Conservation (phyloP, 148 eudicot genomes). For the Amaranthus hypochondriacus region DNA sequence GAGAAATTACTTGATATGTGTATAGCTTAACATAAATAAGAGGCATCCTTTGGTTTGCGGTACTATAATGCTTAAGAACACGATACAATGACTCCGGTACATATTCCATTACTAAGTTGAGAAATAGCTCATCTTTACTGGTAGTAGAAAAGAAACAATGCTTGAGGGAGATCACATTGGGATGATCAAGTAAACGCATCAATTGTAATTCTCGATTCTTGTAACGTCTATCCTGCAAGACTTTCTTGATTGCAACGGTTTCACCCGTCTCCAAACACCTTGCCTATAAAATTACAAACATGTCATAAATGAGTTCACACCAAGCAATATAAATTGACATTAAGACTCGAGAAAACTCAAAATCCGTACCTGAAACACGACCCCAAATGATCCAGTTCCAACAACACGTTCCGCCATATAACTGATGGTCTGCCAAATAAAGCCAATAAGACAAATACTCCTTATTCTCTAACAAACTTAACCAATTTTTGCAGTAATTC, state of each 20-base stretch:
- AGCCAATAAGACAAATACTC: slow-evolving; percentile 6
- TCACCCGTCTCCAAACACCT: slow-evolving; percentile 84
- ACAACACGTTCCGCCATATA: slow-evolving; percentile 90
- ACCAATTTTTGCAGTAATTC: not conserved
- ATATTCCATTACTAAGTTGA: slow-evolving; percentile 81
- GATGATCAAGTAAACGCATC: slow-evolving; percentile 73
- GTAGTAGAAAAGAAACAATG: slow-evolving; percentile 86
- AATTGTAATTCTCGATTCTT: slow-evolving; percentile 76
- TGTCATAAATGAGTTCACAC: slow-evolving; percentile 8
- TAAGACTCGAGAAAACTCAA: not conserved
- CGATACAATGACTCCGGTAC: slow-evolving; percentile 73
- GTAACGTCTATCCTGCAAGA: slow-evolving; percentile 74
- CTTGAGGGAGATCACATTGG: slow-evolving; percentile 67
- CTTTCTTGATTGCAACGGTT: slow-evolving; percentile 75
- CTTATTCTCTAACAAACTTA: not conserved
- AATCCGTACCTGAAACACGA: slow-evolving; percentile 64
- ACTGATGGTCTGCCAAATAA: slow-evolving; percentile 57
- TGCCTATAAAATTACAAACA: slow-evolving; percentile 37
- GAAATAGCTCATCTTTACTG: slow-evolving; percentile 71
- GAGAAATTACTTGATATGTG: slow-evolving; percentile 55
- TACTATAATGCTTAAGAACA: slow-evolving; percentile 65
- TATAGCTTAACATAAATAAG: slow-evolving; percentile 77
- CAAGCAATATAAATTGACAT: not conserved
- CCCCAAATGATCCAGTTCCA: slow-evolving; percentile 86
- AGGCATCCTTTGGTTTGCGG: slow-evolving; percentile 69